Evolutionary conservation across 345 rosid genomes (phyloP), one percentile per base, ranked within the genome.

Genomic region (Barbarea vulgaris): DNA sequence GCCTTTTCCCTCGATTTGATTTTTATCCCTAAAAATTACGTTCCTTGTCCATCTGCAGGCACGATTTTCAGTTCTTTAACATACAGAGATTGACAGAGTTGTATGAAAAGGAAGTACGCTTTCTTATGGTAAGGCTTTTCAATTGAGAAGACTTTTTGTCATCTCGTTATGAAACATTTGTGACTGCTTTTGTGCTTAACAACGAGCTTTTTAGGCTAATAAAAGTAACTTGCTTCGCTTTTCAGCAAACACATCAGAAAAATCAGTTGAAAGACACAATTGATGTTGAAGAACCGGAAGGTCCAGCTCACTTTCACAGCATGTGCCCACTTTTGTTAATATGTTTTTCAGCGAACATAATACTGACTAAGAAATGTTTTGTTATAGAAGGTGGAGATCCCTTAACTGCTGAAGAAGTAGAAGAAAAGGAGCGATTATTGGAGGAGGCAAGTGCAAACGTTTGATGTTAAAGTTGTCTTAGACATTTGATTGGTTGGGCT

Each of bases 101-200:
- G 79, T 95, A 92, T 85, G 99, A 95, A 86, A 95, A 93, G 79
- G 99, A 95, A 90, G 99, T 95, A 3, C 97, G 98, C 78, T 87
- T 81, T 80, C 98, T 95, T 73, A 89, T 93, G 99, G 99, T 96
- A 74, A 73, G 96, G 48, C 67, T 72, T 51, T 34, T 5, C 47
- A 31, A 30, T 17, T 46, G 9, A 46, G 51, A 46, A 46, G 51
- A 46, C 7, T 17, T n/a, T n/a, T 44, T 46, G 21, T 46, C 9
- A 7, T 46, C 51, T 44, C n/a, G 21, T 44, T 44, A 41, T 59
- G 62, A 44, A 69, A 25, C 36, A 56, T 42, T 63, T 30, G 56
- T 47, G 67, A 27, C 22, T 64, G 28, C 8, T 66, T 60, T 28
- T 72, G 44, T 66, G 56, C 56, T 7, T 24, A 17, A 41, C 51